Base-by-base conservation (phyloP, 2,329 filamentous ascomycete species). In the Penicillium sp. region DNA sequence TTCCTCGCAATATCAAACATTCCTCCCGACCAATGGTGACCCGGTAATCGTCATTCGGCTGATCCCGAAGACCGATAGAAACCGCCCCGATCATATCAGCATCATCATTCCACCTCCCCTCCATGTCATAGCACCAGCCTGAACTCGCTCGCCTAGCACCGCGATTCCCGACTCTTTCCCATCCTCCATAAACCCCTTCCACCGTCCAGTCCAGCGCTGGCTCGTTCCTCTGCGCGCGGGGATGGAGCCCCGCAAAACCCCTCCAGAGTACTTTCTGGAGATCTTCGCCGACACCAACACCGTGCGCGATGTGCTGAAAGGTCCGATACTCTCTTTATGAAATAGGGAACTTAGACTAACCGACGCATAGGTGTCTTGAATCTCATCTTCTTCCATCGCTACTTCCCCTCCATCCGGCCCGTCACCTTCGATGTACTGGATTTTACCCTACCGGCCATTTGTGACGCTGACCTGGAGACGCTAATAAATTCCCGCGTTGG, bases 321-420 rank as follows among this genome's bases (percentile, higher is more conserved):
- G 89, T 89, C n/a, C n/a, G n/a, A n/a, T n/a, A n/a, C n/a, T n/a
- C n/a, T n/a, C n/a, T n/a, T n/a, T n/a, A n/a, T n/a, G n/a, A n/a
- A n/a, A n/a, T n/a, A n/a, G n/a, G n/a, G n/a, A n/a, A n/a, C n/a
- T n/a, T n/a, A n/a, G n/a, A n/a, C n/a, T n/a, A n/a, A 4, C 4
- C 26, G 30, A 25, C 17, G 29, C 30, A 27, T 56, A 94, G 90
- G 85, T 48, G 85, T 95, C 62, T 77, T 96, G 33, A 89, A 95
- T 65, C 93, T 89, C 34, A 95, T 96, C 64, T 98, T 96, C 79
- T 96, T 96, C 76, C 89, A 95, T 71, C 84, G 92, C 59, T 94
- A 90, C 77, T 95, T 96, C 73, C 87, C 87, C 40, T 82, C 86
- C 41, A 77, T 95, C 53, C 73, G 78, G 28, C 90, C 92, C 4